phyloP scores from a whole-genome alignment of 2,329 filamentous ascomycete species.

The Sarocladium oryzae region DNA sequence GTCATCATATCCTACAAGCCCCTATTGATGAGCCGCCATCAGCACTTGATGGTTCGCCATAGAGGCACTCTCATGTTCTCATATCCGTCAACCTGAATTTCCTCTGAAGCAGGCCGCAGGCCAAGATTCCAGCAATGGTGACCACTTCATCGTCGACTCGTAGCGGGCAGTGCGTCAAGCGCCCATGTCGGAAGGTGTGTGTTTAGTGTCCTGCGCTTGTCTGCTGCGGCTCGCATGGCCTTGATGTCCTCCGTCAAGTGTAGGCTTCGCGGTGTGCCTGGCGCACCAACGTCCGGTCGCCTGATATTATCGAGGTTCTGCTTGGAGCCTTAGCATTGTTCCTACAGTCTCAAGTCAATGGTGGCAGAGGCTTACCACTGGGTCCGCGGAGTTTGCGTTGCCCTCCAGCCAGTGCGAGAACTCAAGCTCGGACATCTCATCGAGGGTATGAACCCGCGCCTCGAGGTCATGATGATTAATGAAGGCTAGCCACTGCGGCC shows the following conservation, averaged over 20 bases:
- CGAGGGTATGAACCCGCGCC: constrained; percentile 18
- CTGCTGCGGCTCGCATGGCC: constrained; percentile 27
- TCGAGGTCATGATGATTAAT: constrained; percentile 20
- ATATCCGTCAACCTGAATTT: no score
- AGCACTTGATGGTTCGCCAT: no score
- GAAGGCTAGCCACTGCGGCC: constrained; percentile 21
- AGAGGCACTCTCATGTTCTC: no score
- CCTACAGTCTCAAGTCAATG: not conserved
- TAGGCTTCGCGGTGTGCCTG: not conserved
- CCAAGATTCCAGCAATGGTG: no score
- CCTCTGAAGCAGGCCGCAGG: no score
- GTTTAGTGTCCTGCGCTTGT: constrained; percentile 19
- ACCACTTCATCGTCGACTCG: not conserved
- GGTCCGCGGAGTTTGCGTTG: not conserved
- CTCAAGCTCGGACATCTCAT: constrained; percentile 18
- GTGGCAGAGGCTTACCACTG: not conserved
- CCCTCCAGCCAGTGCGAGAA: constrained; percentile 14
- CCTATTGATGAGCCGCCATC: no score
- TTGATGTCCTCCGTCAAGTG: constrained; percentile 23
- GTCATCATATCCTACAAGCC: no score
- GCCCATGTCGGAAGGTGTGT: not conserved
- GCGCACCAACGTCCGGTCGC: constrained; percentile 12
- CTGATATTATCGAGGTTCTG: constrained; percentile 28
- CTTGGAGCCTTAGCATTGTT: constrained; percentile 5
- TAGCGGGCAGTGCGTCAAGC: not conserved